Evolutionary conservation across 345 rosid genomes (phyloP).

Genomic region (Dimocarpus longan): DNA sequence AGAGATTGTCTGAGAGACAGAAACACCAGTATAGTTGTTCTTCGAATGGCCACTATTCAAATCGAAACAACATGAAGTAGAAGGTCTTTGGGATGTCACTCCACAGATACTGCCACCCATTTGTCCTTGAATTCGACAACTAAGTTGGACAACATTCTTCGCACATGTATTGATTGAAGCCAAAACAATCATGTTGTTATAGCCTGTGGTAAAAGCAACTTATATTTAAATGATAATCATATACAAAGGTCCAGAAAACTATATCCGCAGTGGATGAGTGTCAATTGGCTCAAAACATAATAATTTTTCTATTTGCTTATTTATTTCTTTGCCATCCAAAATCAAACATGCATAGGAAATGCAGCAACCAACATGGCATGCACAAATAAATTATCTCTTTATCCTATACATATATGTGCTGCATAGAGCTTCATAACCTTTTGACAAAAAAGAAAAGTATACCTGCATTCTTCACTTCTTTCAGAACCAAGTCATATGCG

Average conservation of each 20-base stretch:
- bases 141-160: constrained; percentile 49
- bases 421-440: not conserved
- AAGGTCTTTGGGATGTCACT: constrained; percentile 40
- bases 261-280: not conserved
- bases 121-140: constrained; percentile 33
- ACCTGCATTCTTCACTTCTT: not conserved
- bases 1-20: constrained; percentile 46
- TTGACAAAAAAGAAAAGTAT: not conserved
- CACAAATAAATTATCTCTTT: not conserved
- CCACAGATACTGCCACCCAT: constrained; percentile 43
- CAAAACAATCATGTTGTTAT: constrained; percentile 54
- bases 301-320: not conserved
- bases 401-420: not conserved
- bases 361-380: not conserved
- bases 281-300: not conserved
- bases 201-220: constrained; percentile 36
- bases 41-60: constrained; percentile 33
- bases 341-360: not conserved
- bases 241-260: not conserved
- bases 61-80: constrained; percentile 39
- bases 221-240: not conserved
- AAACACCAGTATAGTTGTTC: constrained; percentile 37
- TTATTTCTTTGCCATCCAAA: not conserved
- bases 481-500: not conserved
- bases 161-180: constrained; percentile 56